These are phyloP conservation scores for Chenopodium quinoa DNA, from an alignment of 148 eudicot genomes.

Conservation along the genomic window DNA sequence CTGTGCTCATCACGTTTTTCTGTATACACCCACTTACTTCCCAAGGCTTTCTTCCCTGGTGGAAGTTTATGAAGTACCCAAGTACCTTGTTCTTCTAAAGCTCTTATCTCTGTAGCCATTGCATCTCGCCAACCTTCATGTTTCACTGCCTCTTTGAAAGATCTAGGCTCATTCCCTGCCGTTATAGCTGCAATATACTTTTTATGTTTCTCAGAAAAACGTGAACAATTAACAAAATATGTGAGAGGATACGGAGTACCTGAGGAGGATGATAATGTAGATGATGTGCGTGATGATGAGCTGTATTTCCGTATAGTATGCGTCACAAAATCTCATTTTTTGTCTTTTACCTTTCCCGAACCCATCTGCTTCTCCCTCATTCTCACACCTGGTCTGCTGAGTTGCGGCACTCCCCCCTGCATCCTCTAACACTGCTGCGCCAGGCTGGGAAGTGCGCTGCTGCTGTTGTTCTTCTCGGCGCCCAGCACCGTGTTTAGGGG, in stretches of 20 bases:
- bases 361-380: background rate
- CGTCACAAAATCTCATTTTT: background rate
- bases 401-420: too few relatives aligned
- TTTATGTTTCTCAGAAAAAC: background rate
- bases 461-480: too few relatives aligned
- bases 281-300: background rate
- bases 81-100: background rate
- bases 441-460: too few relatives aligned
- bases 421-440: too few relatives aligned
- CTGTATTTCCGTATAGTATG: background rate
- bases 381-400: too few relatives aligned
- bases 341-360: background rate
- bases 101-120: background rate
- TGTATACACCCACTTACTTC: background rate
- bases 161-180: background rate
- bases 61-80: background rate
- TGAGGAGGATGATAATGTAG: background rate
- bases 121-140: background rate
- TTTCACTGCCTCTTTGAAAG: background rate
- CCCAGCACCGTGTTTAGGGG: too few relatives aligned
- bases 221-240: conserved; percentile 4
- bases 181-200: background rate
- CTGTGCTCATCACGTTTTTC: too few relatives aligned
- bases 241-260: background rate
- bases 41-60: background rate